Conservation (phyloP, 257 asterid genomes). For the Scutellaria barbata region DNA sequence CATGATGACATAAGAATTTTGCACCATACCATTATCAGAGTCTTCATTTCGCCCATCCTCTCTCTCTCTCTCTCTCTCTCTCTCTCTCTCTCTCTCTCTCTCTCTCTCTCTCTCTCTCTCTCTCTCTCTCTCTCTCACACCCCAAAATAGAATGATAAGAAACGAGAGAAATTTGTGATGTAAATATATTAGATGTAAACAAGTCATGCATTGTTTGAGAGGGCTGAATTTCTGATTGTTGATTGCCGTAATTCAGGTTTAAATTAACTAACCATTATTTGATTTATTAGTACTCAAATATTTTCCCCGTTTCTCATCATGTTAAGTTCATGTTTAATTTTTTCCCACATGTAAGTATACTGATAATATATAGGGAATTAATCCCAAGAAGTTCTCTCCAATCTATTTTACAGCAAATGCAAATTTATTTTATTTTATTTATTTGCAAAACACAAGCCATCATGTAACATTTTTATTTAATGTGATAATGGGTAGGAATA, state of each 20-base stretch:
- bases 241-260: conserved; percentile 22
- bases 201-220: conserved; percentile 40
- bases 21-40: conserved; percentile 43
- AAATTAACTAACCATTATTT: no score
- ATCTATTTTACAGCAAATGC: no score
- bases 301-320: no score
- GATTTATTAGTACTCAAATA: no score
- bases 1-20: conserved; percentile 32
- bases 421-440: no score
- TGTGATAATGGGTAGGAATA: no score
- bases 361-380: no score
- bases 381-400: no score
- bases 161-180: background rate
- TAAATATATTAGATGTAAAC: background rate
- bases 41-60: conserved; percentile 44
- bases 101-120: background rate
- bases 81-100: background rate
- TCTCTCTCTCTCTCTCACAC: background rate
- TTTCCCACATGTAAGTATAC: no score
- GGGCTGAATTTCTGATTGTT: conserved; percentile 24
- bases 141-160: background rate
- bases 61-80: background rate
- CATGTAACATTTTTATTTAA: no score
- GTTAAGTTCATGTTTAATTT: no score
- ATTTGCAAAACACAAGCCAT: no score